Percentiles rank a stretch among this genome's conserved stretches.
These are phyloP conservation scores for Ascocoryne sarcoides DNA, from an alignment of 2,329 filamentous ascomycete genomes.

Conservation along the genomic window DNA sequence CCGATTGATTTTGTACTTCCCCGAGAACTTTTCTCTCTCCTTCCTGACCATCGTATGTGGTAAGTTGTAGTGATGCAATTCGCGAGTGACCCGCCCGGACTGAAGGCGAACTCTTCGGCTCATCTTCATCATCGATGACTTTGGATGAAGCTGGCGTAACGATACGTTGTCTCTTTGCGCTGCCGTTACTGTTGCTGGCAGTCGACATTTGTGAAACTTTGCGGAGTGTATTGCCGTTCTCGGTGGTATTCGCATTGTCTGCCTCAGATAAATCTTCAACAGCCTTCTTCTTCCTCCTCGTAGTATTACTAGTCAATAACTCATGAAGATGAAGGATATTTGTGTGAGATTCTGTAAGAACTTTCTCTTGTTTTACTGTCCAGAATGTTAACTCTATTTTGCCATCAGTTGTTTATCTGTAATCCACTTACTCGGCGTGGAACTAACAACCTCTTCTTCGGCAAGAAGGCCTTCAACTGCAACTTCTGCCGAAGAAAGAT, in stretches of 20 bases:
- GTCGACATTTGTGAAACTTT: slow-evolving; percentile 15
- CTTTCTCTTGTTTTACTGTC: too few relatives aligned
- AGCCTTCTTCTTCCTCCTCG: background rate
- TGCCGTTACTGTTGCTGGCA: slow-evolving; percentile 15
- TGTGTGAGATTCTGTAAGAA: background rate
- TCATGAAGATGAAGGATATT: background rate
- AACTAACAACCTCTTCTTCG: too few relatives aligned
- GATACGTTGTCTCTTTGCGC: slow-evolving; percentile 40
- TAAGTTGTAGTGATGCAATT: background rate
- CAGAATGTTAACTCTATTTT: too few relatives aligned
- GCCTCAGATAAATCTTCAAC: background rate
- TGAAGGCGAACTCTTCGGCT: slow-evolving; percentile 29
- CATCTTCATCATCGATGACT: slow-evolving; percentile 40
- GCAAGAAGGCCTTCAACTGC: too few relatives aligned
- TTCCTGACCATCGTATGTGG: slow-evolving; percentile 13
- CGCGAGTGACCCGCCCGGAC: slow-evolving; percentile 18
- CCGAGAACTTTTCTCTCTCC: slow-evolving; percentile 15
- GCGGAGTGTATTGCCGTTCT: slow-evolving; percentile 12
- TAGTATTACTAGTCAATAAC: background rate
- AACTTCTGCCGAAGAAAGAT: background rate
- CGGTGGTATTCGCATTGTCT: slow-evolving; percentile 1
- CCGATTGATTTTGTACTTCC: too few relatives aligned
- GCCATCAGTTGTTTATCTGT: too few relatives aligned
- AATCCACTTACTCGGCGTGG: too few relatives aligned
- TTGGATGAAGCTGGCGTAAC: slow-evolving; percentile 40